Percentiles rank a stretch among this genome's conserved stretches.
Conservation (phyloP, 225 moss, liverwort and hornwort genomes). For the Bryoerythrophyllum caledonicum region DNA sequence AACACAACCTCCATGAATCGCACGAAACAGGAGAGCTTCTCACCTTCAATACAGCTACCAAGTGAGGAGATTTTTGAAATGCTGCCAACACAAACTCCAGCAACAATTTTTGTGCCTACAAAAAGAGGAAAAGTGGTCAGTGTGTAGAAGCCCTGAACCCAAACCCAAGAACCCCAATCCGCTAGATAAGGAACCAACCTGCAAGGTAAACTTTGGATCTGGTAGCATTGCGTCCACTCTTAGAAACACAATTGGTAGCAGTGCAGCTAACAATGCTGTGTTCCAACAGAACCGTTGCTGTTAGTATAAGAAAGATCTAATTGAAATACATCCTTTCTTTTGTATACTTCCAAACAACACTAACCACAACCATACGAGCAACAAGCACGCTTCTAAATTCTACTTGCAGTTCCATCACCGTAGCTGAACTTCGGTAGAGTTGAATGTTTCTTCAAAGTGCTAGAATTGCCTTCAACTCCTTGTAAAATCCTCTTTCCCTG, state of each 20-base stretch:
- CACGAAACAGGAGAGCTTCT: neutral
- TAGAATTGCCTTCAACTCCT: no score
- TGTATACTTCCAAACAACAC: neutral
- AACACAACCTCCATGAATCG: neutral
- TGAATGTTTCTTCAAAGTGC: no score
- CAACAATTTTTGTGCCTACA: slow-evolving; percentile 69
- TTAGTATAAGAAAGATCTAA: neutral
- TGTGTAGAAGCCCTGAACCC: no score
- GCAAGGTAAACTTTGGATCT: slow-evolving; percentile 63
- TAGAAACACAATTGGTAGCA: slow-evolving; percentile 76
- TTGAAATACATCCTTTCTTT: no score
- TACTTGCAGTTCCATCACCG: neutral
- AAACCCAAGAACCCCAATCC: no score
- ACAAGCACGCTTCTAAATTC: neutral
- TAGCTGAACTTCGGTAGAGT: no score
- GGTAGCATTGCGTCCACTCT: slow-evolving; percentile 94
- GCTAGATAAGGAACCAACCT: slow-evolving; percentile 44
- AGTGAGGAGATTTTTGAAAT: slow-evolving; percentile 85
- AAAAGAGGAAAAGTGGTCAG: neutral
- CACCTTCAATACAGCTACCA: slow-evolving; percentile 88
- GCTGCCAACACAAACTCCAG: slow-evolving; percentile 78
- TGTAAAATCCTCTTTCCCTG: no score
- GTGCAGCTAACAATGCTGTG: slow-evolving; percentile 77
- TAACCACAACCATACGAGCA: no score
- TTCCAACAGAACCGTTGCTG: slow-evolving; percentile 12